A percentile compares a stretch with the other conserved stretches of the same genome.
Conservation (phyloP, 2,329 filamentous ascomycete species). For the Fusarium coffeatum region DNA sequence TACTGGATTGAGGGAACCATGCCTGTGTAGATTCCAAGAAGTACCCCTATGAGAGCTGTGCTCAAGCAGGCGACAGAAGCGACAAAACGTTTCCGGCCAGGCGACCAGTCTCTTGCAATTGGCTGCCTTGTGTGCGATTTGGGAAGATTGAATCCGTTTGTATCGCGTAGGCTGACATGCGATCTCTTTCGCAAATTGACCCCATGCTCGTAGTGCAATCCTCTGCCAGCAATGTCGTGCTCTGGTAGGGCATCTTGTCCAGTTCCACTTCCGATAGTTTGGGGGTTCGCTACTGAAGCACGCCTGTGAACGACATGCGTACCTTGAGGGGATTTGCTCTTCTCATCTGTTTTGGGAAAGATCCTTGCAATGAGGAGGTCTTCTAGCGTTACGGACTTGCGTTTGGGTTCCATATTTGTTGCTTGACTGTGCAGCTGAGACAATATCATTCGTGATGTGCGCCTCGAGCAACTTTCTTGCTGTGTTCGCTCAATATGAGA, state of each 20-base stretch:
- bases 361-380: constrained; percentile 3
- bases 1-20: constrained; percentile 85
- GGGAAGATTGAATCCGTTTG: constrained; percentile 63
- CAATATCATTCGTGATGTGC: constrained; percentile 18
- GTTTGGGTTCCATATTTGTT: background rate
- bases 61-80: constrained; percentile 78
- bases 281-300: constrained; percentile 6
- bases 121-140: constrained; percentile 70
- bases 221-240: constrained; percentile 42
- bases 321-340: background rate
- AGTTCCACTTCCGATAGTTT: constrained; percentile 21
- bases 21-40: constrained; percentile 81
- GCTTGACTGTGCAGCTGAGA: constrained; percentile 28
- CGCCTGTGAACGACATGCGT: background rate
- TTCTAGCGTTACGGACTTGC: background rate
- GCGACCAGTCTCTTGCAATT: constrained; percentile 78
- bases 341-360: background rate
- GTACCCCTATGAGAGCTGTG: constrained; percentile 75
- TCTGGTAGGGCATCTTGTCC: constrained; percentile 45
- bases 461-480: background rate
- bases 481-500: background rate
- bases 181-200: constrained; percentile 63
- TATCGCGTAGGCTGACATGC: constrained; percentile 65
- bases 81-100: constrained; percentile 73
- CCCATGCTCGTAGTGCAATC: constrained; percentile 47